Evolutionary conservation across 257 asterid species (phyloP).

Genomic region (Nicotiana obtusifolia): DNA sequence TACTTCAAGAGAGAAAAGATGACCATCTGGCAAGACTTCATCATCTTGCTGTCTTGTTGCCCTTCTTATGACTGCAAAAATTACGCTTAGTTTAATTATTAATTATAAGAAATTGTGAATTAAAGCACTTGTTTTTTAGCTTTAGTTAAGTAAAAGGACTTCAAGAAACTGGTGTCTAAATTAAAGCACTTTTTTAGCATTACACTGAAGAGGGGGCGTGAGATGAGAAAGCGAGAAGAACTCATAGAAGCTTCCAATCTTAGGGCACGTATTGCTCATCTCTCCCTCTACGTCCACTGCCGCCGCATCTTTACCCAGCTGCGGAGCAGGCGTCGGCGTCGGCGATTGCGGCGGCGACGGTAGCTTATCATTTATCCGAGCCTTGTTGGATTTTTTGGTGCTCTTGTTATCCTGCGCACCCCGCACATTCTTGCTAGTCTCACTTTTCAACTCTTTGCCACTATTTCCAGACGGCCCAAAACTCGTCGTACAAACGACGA

Average conservation of each 20-base stretch:
- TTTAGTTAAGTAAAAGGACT: too few relatives aligned
- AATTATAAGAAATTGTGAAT: not conserved
- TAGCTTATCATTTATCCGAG: not conserved
- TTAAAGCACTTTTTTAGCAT: not conserved
- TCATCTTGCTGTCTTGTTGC: slow-evolving; percentile 38
- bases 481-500: slow-evolving; percentile 78
- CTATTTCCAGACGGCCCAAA: slow-evolving; percentile 72
- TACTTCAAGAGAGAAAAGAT: slow-evolving; percentile 84
- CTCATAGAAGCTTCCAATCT: slow-evolving; percentile 88
- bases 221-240: slow-evolving; percentile 97
- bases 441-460: slow-evolving; percentile 27
- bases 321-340: slow-evolving; percentile 14
- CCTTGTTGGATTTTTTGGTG: slow-evolving; percentile 50
- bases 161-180: too few relatives aligned
- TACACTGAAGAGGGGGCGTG: slow-evolving; percentile 94
- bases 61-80: slow-evolving; percentile 63
- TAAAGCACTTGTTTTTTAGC: too few relatives aligned
- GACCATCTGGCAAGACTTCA: slow-evolving; percentile 44
- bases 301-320: slow-evolving; percentile 25
- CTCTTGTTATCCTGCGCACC: slow-evolving; percentile 40
- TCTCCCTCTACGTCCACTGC: slow-evolving; percentile 69
- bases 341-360: slow-evolving; percentile 51
- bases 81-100: not conserved
- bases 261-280: slow-evolving; percentile 75
- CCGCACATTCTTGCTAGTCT: slow-evolving; percentile 38